Evolutionary conservation across 306 rosid species (phyloP).

Genomic region (Trifolium fragiferum): DNA sequence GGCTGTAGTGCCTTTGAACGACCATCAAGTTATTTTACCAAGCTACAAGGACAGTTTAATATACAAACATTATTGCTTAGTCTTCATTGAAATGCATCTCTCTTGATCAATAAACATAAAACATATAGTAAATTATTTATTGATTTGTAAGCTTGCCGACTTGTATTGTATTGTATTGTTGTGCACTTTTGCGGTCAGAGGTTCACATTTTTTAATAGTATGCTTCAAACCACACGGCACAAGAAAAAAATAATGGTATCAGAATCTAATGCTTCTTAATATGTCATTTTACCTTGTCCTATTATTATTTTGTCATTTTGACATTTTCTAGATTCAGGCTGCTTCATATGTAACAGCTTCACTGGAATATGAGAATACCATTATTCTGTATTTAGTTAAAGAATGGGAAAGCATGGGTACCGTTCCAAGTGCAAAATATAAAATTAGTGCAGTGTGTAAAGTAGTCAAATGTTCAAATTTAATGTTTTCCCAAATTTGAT

Average conservation of each 20-base stretch:
- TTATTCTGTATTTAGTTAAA: background rate
- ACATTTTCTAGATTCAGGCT: conserved; percentile 27
- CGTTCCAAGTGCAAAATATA: conserved; percentile 21
- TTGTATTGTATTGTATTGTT: conserved; percentile 31
- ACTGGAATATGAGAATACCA: background rate
- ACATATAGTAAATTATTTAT: conserved; percentile 10
- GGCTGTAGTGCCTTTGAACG: conserved; percentile 22
- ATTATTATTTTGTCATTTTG: conserved; percentile 34
- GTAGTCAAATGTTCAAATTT: conserved; percentile 15
- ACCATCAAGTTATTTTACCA: conserved; percentile 43
- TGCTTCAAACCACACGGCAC: conserved; percentile 30
- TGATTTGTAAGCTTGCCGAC: conserved; percentile 38
- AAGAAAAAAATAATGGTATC: conserved; percentile 14
- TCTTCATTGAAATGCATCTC: conserved; percentile 8
- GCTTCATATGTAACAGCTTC: conserved; percentile 1
- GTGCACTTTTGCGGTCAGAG: conserved; percentile 19
- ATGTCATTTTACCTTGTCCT: conserved; percentile 6
- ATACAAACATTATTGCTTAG: conserved; percentile 26
- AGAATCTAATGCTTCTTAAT: conserved; percentile 27
- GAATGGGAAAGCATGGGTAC: background rate
- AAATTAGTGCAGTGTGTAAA: background rate
- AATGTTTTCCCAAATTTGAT: background rate
- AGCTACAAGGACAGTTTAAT: conserved; percentile 47
- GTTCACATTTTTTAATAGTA: background rate
- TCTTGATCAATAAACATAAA: conserved; percentile 24